Percentiles rank a stretch among this genome's conserved stretches.
phyloP scores from a whole-genome alignment of 1,284 basidiomycete species.

The Tilletia walkeri region DNA sequence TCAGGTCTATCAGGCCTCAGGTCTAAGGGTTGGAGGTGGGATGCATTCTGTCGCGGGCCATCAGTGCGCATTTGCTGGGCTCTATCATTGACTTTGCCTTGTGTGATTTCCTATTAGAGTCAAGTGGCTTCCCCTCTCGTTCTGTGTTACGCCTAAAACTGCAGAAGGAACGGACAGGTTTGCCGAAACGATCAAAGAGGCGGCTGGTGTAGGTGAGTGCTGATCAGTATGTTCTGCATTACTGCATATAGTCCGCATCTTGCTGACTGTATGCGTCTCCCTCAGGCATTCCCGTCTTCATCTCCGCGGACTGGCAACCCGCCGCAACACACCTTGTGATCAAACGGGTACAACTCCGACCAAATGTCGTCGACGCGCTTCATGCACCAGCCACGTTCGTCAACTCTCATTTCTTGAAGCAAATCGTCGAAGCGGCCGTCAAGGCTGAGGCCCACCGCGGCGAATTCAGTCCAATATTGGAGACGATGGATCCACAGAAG shows the following conservation, averaged over 20 bases:
- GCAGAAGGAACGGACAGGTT: neutral
- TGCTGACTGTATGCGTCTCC: neutral
- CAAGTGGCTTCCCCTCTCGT: neutral
- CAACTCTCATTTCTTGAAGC: neutral
- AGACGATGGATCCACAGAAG: neutral
- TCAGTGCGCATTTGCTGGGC: no score
- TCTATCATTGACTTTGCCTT: no score
- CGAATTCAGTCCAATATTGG: neutral
- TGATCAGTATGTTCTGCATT: no score
- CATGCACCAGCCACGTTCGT: neutral
- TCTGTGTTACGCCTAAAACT: neutral
- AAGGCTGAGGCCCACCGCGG: neutral
- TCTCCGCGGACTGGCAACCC: neutral
- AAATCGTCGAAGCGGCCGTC: neutral
- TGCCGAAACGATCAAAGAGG: neutral
- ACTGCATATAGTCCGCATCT: no score
- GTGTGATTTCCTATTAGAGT: neutral
- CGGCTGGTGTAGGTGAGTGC: constrained; percentile 4
- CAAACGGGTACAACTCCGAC: neutral
- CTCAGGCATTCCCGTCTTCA: constrained; percentile 1
- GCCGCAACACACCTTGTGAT: constrained; percentile 1
- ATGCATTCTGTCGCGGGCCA: no score
- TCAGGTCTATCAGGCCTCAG: no score
- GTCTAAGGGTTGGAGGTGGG: no score
- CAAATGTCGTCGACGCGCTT: neutral